A percentile compares a stretch with the other conserved stretches of the same genome.
phyloP scores from a whole-genome alignment of 441 rosid genomes.

The Eutrema salsugineum region DNA sequence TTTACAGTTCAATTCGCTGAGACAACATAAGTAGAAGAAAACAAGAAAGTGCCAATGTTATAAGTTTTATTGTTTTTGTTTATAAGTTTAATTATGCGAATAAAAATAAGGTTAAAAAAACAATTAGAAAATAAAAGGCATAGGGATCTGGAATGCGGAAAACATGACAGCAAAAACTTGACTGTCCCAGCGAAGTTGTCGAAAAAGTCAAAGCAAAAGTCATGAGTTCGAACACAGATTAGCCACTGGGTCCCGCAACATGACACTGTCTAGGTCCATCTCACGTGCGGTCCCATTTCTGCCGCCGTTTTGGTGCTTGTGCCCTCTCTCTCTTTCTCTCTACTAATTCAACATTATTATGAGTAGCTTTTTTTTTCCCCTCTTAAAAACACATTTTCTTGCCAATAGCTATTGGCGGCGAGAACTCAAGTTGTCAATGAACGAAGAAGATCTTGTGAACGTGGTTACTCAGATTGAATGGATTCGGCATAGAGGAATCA shows the following conservation, averaged over 20 bases:
- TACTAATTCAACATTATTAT: background rate
- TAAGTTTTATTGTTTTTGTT: background rate
- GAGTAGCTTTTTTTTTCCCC: background rate
- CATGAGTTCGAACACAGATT: conserved; percentile 32
- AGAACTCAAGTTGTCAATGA: background rate
- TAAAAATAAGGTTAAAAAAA: background rate
- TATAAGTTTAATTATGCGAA: background rate
- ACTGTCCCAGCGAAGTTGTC: conserved; percentile 41
- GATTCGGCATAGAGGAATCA: too few relatives aligned
- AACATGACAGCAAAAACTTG: conserved; percentile 46
- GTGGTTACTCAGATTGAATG: too few relatives aligned
- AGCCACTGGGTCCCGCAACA: conserved; percentile 37
- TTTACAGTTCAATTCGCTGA: background rate
- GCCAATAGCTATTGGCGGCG: background rate
- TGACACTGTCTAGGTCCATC: conserved; percentile 19
- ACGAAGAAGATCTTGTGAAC: background rate
- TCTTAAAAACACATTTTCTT: background rate
- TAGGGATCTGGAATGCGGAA: conserved; percentile 62
- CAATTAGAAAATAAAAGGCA: background rate
- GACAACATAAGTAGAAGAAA: conserved; percentile 13
- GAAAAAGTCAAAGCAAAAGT: conserved; percentile 21
- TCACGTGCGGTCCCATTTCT: conserved; percentile 56
- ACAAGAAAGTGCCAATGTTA: conserved; percentile 6
- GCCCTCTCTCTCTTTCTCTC: conserved; percentile 19
- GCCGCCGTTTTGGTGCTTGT: conserved; percentile 72